Evolutionary conservation across 768 basidiomycete species (phyloP), one percentile per base, ranked within the genome.

Genomic region (Pisolithus tinctorius): DNA sequence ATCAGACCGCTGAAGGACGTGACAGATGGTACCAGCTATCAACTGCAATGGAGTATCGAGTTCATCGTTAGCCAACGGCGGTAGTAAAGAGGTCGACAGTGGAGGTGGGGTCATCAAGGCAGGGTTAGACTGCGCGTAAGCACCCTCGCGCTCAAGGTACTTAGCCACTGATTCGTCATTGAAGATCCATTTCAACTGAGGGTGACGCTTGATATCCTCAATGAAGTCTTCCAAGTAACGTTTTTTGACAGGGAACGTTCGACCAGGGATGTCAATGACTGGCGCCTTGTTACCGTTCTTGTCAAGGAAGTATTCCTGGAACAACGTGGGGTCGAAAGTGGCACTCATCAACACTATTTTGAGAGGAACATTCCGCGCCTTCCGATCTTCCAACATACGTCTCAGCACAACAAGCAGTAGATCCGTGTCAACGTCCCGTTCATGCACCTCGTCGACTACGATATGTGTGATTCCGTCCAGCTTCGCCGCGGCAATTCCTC

Each of bases 341-440:
- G 94, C 94, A 61, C 90, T 94, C 93, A 97, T 96, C 50, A 98
- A 78, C 40, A 96, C 70, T 56, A 97, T 75, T 67, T 93, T 93
- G 67, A 97, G 69, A 3, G 88, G 83, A 44, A 83, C 79, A 10
- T 79, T 77, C 55, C 79, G 78, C 6, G 79, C 72, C 63, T 79
- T 84, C 58, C 93, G 81, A 52, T 91, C 84, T 6, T 76, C 79
- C 61, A 94, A 68, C 23, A 94, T 68, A 23, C 89, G 81, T 67
- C 94, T 93, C 49, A 98, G 77, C 5, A 93, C 90, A 51, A 93
- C 89, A 16, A 98, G 78, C 40, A 93, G 70, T 23, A 96, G 71
- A 66, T 96, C 94, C 0, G 91, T 94, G 62, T 96, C 93, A 53
- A 95, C 81, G 58, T 95, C 92, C 27, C 94, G 85, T 69, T 96